These are phyloP conservation scores for Avena eriantha DNA, from an alignment of 176 grass and related monocot genomes.

Conservation along the genomic window DNA sequence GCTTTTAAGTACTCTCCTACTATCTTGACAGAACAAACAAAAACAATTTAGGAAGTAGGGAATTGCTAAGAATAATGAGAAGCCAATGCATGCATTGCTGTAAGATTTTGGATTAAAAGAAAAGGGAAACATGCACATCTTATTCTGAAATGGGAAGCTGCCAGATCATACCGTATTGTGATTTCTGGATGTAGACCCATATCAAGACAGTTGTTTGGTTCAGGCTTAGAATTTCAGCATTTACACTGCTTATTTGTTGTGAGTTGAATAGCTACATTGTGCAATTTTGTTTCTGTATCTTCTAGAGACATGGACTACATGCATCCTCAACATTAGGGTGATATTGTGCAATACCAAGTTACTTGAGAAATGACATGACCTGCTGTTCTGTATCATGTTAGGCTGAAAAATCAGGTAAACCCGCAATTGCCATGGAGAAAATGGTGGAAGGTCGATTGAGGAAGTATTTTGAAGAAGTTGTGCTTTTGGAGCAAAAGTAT, in stretches of 20 bases:
- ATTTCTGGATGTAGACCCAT: conserved; percentile 9
- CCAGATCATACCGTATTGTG: neutral
- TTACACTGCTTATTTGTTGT: neutral
- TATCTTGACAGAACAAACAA: neutral
- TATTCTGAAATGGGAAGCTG: neutral
- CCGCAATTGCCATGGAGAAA: conserved; percentile 94
- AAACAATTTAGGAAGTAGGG: neutral
- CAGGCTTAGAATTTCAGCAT: conserved; percentile 9
- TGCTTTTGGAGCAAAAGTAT: conserved; percentile 93
- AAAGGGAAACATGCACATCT: neutral
- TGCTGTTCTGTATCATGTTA: conserved; percentile 42
- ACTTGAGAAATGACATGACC: conserved; percentile 24
- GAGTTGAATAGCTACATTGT: neutral
- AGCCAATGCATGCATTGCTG: conserved; percentile 17
- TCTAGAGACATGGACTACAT: conserved; percentile 4
- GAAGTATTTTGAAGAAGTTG: conserved; percentile 95
- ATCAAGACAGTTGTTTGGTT: neutral
- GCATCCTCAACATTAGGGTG: neutral
- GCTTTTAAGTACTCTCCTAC: neutral
- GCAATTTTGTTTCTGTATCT: neutral
- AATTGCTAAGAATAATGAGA: neutral
- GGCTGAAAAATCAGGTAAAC: conserved; percentile 93
- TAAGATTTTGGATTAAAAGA: conserved; percentile 17
- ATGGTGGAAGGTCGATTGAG: conserved; percentile 95
- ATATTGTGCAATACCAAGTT: neutral